Base-by-base conservation (phyloP, 495 filamentous ascomycete genomes). In the Peziza echinospora region DNA sequence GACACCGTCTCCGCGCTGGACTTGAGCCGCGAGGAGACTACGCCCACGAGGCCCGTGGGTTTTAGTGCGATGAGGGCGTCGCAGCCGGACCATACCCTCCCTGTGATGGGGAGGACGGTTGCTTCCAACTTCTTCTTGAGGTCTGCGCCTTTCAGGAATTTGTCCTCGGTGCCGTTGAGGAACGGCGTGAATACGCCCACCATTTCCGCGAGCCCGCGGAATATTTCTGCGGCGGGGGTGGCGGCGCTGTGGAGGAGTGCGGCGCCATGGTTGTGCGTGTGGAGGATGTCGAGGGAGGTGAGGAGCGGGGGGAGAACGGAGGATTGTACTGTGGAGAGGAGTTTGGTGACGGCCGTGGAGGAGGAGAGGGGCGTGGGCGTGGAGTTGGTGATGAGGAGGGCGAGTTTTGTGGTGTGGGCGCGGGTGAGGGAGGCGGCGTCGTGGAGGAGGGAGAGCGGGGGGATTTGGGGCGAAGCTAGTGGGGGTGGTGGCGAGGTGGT, bases 1-100 rank as follows among this genome's bases (percentile, higher is more conserved):
- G 70, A 62, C 23, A 81, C 60, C 24, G 75, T 59, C 47, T 71
- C 70, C 30, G 70, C 62, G 59, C 65, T 78, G 43, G 64, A 61
- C 52, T 66, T 63, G 21, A 66, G 65, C 34, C 65, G 63, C 26
- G 58, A 52, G 28, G 62, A 51, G 10, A 71, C 64, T 28, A 72
- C 62, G 1, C 63, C 69, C 0, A 66, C 61, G 17, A 77, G 60
- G 0, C 73, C 78, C 43, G 67, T 64, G 10, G 44, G 52, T 10
- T 65, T 64, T 30, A 78, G 51, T 44, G 65, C 63, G 16, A 70
- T 54, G 41, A 79, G 41, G 2, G 57, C 55, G 61, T 83, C 79
- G 52, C 75, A 80, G 22, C 67, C 62, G 51, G 72, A 42, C 56
- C 56, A 59, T 2, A 59, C 48, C 11, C 52, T 49, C 21, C 52